A percentile compares a stretch with the other conserved stretches of the same genome.
phyloP scores from a whole-genome alignment of 306 rosid genomes.

The Amphicarpaea edgeworthii region DNA sequence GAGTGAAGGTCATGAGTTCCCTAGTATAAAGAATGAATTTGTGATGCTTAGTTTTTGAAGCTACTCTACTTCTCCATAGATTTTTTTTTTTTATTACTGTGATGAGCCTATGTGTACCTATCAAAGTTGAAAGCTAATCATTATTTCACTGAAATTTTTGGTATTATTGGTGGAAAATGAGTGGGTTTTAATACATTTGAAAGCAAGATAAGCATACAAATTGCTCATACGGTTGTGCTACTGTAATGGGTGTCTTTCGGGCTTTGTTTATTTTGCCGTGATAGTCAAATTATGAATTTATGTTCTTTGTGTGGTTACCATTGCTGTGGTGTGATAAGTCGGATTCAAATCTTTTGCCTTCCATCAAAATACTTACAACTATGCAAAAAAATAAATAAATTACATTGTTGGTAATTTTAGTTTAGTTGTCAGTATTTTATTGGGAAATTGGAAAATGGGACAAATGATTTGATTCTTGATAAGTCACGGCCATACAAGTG shows the following conservation, averaged over 20 bases:
- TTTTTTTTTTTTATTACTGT: background rate
- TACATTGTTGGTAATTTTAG: no score
- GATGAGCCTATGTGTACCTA: constrained; percentile 26
- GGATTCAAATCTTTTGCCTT: background rate
- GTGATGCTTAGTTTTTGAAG: constrained; percentile 12
- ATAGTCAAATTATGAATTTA: constrained; percentile 15
- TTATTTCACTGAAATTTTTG: constrained; percentile 22
- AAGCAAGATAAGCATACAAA: background rate
- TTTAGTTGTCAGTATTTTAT: no score
- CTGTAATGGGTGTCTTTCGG: background rate
- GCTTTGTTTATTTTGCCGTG: background rate
- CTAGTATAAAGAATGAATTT: constrained; percentile 18
- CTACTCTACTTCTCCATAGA: background rate
- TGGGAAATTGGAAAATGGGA: no score
- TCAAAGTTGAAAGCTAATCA: background rate
- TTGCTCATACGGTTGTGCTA: background rate
- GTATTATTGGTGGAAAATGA: constrained; percentile 33
- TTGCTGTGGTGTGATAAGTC: background rate
- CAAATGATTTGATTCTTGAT: no score
- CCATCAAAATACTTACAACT: background rate
- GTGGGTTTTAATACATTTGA: constrained; percentile 11
- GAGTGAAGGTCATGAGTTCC: constrained; percentile 31
- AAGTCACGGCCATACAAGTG: no score
- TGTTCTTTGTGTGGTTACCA: constrained; percentile 4
- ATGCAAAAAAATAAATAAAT: no score